Evolutionary conservation across 1,284 basidiomycete species (phyloP).

Genomic region (Pseudozyma sp.): DNA sequence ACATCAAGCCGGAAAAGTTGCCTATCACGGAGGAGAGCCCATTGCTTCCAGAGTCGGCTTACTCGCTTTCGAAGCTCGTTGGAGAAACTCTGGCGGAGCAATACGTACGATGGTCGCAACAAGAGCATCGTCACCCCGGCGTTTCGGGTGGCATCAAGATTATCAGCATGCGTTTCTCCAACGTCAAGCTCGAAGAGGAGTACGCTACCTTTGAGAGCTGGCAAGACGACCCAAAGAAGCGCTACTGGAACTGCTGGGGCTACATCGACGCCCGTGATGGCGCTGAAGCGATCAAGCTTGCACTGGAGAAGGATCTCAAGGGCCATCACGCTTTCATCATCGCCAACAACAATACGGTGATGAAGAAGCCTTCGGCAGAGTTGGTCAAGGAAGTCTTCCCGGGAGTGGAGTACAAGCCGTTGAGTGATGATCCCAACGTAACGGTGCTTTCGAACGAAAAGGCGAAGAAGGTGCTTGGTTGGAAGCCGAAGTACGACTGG

Average conservation of each 20-base stretch:
- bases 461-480: conserved; percentile 69
- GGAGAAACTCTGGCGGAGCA: conserved; percentile 70
- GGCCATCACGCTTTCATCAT: conserved; percentile 70
- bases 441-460: conserved; percentile 68
- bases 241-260: conserved; percentile 54
- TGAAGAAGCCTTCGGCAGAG: conserved; percentile 65
- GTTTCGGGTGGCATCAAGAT: conserved; percentile 60
- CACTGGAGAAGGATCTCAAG: conserved; percentile 63
- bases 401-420: conserved; percentile 57
- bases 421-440: conserved; percentile 50
- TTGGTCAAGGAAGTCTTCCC: conserved; percentile 69
- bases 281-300: conserved; percentile 69
- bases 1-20: conserved; percentile 63
- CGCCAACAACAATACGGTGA: conserved; percentile 70
- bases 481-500: conserved; percentile 66
- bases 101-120: conserved; percentile 68
- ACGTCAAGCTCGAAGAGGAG: conserved; percentile 69
- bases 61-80: conserved; percentile 69
- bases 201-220: conserved; percentile 69
- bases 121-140: conserved; percentile 15
- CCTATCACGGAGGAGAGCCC: conserved; percentile 68
- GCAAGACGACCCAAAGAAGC: conserved; percentile 66
- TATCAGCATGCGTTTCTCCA: conserved; percentile 69
- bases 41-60: conserved; percentile 69
- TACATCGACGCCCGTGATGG: conserved; percentile 70